Conservation (phyloP, 2,329 filamentous ascomycete genomes). For the Apiospora saccharicola region DNA sequence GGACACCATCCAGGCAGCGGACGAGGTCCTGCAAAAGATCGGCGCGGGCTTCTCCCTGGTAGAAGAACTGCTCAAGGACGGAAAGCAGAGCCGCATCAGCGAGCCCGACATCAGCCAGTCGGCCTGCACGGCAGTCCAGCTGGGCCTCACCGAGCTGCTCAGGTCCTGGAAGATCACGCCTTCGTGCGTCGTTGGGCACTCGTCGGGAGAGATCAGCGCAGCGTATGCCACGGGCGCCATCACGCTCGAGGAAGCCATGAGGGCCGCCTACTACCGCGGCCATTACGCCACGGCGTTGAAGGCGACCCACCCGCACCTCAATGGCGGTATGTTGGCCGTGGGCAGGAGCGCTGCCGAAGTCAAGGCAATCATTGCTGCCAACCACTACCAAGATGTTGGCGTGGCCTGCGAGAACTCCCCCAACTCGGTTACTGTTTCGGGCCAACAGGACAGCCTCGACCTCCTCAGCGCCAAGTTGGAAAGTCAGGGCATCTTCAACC, state of each 20-base stretch:
- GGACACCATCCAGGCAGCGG: conserved; percentile 28
- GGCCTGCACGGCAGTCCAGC: conserved; percentile 51
- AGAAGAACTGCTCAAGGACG: conserved; percentile 29
- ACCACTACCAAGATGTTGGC: conserved; percentile 23
- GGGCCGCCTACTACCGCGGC: conserved; percentile 30
- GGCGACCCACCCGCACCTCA: background rate
- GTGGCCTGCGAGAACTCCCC: conserved; percentile 45
- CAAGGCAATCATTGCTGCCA: background rate
- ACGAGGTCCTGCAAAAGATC: conserved; percentile 28
- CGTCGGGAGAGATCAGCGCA: conserved; percentile 49
- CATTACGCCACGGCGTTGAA: conserved; percentile 25
- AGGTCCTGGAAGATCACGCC: conserved; percentile 41
- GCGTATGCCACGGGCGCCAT: conserved; percentile 38
- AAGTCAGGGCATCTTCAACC: conserved; percentile 34
- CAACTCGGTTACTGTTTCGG: conserved; percentile 42
- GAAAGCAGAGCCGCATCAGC: conserved; percentile 32
- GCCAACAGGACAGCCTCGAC: conserved; percentile 36
- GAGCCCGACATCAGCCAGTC: conserved; percentile 46
- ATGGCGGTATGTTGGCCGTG: conserved; percentile 43
- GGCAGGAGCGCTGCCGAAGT: conserved; percentile 32
- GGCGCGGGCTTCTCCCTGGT: conserved; percentile 29
- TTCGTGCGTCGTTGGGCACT: conserved; percentile 45
- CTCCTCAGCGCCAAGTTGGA: conserved; percentile 32
- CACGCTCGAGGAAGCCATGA: conserved; percentile 31
- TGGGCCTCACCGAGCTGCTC: conserved; percentile 49